A percentile compares a stretch with the other conserved stretches of the same genome.
These are phyloP conservation scores for Mycena galopus DNA, from an alignment of 768 basidiomycete genomes.

Conservation along the genomic window DNA sequence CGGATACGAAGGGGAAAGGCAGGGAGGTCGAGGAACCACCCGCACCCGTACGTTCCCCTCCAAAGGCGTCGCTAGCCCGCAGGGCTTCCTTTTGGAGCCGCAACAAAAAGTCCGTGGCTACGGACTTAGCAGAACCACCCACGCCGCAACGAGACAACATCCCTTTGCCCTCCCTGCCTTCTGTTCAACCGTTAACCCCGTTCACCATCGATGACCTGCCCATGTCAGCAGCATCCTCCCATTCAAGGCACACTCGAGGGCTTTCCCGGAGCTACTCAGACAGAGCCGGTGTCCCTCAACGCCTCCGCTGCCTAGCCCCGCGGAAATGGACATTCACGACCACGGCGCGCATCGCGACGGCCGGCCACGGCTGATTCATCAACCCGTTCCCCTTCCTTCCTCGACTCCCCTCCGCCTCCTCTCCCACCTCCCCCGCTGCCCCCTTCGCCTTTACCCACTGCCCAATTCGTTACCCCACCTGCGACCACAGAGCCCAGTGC, in stretches of 20 bases:
- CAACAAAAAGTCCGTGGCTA: conserved; percentile 52
- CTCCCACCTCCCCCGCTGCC: conserved; percentile 30
- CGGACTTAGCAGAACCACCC: conserved; percentile 47
- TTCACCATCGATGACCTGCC: conserved; percentile 45
- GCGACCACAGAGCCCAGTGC: conserved; percentile 1
- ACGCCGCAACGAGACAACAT: conserved; percentile 43
- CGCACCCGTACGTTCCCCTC: conserved; percentile 40
- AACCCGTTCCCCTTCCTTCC: conserved; percentile 47
- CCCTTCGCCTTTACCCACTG: conserved; percentile 32
- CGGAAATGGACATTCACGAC: conserved; percentile 31
- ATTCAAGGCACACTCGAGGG: conserved; percentile 44
- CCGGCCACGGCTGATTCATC: conserved; percentile 60
- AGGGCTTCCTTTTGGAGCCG: conserved; percentile 79
- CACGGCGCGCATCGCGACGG: conserved; percentile 43
- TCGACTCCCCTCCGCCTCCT: conserved; percentile 38
- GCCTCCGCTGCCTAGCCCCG: conserved; percentile 13
- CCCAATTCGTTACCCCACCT: background rate
- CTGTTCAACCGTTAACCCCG: conserved; percentile 56
- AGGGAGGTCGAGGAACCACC: conserved; percentile 50
- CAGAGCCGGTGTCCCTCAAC: conserved; percentile 39
- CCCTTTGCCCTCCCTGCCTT: conserved; percentile 47
- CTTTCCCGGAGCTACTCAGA: conserved; percentile 63
- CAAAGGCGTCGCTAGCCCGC: conserved; percentile 60
- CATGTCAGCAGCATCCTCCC: conserved; percentile 36
- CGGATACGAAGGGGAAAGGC: conserved; percentile 61